phyloP scores from a whole-genome alignment of 129 eudicot genomes.

The Solidago caesia region DNA sequence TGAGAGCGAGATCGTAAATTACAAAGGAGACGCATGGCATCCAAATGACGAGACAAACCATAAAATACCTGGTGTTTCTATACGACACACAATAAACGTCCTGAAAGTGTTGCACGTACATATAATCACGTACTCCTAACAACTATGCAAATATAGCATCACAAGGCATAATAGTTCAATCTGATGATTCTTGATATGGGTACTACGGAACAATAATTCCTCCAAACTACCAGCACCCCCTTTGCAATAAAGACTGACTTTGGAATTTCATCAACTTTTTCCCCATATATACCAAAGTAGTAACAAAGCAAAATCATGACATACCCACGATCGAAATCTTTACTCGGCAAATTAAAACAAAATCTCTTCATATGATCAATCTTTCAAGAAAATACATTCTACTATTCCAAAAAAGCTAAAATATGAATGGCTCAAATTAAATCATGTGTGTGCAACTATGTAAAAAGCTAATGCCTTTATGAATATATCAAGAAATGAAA shows the following conservation, averaged over 20 bases:
- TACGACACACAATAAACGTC: neutral
- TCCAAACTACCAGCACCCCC: neutral
- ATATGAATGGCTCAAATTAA: no score
- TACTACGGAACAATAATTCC: conserved; percentile 11
- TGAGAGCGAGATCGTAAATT: no score
- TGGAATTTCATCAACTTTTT: neutral
- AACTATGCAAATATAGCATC: no score
- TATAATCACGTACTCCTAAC: no score
- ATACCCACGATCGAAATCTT: neutral
- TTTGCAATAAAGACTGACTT: conserved; percentile 2
- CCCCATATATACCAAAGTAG: neutral
- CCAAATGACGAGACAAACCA: neutral
- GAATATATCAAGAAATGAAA: neutral
- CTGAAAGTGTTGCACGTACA: no score
- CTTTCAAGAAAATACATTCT: neutral
- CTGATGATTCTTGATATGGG: neutral
- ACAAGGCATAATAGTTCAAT: neutral
- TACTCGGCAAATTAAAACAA: no score
- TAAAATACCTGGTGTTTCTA: no score
- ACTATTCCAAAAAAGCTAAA: neutral
- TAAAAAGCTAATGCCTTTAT: neutral
- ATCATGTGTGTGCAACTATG: neutral
- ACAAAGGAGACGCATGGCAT: no score
- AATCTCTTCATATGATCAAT: no score
- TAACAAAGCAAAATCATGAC: neutral